These are phyloP conservation scores for Paraphaeosphaeria minitans DNA, from an alignment of 2,329 filamentous ascomycete genomes.

Conservation along the genomic window DNA sequence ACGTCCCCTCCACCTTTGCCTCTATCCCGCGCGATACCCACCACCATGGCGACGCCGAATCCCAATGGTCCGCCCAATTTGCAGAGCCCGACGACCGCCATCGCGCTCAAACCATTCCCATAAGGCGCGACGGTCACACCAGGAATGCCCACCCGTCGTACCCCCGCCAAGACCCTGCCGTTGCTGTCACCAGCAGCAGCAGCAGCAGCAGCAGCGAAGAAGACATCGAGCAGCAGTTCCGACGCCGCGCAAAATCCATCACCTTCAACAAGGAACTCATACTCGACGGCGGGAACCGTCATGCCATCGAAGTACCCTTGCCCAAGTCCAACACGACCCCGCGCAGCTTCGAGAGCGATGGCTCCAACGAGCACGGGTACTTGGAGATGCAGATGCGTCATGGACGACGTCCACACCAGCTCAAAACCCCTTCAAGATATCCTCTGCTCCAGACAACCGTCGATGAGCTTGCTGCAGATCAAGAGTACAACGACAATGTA, in stretches of 20 bases:
- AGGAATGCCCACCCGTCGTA: conserved; percentile 25
- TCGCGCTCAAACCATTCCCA: conserved; percentile 25
- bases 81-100: conserved; percentile 25
- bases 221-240: conserved; percentile 35
- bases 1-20: conserved; percentile 44
- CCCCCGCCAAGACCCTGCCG: conserved; percentile 17
- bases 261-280: conserved; percentile 49
- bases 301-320: conserved; percentile 45
- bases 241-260: conserved; percentile 46
- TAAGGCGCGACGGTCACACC: conserved; percentile 22
- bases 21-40: conserved; percentile 39
- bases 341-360: conserved; percentile 32
- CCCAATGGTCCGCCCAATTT: conserved; percentile 27
- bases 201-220: conserved; percentile 30
- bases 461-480: conserved; percentile 34
- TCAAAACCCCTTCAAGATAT: conserved; percentile 35
- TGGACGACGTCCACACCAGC: conserved; percentile 30
- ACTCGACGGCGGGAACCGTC: conserved; percentile 48
- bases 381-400: conserved; percentile 36
- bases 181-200: conserved; percentile 31
- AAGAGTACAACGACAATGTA: conserved; percentile 42
- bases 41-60: conserved; percentile 28
- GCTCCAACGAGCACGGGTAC: conserved; percentile 42
- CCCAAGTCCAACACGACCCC: conserved; percentile 33
- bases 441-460: conserved; percentile 44